Evolutionary conservation across 2,329 filamentous ascomycete species (phyloP).

Genomic region (Zymoseptoria pseudotritici): DNA sequence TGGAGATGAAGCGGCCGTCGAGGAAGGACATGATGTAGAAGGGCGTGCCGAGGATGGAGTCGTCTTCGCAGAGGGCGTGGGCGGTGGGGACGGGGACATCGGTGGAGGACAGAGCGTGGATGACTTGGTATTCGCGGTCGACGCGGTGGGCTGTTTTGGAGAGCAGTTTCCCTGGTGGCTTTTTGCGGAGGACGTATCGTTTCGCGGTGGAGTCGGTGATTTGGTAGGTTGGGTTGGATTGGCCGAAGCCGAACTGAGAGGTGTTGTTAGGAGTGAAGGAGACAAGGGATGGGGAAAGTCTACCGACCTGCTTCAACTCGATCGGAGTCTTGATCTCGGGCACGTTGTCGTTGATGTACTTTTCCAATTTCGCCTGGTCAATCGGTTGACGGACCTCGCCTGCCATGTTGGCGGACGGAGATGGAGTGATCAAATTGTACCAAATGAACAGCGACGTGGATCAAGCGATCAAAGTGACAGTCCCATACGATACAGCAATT

Average conservation of each 20-base stretch:
- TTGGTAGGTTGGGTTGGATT: slow-evolving; percentile 91
- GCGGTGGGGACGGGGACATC: slow-evolving; percentile 80
- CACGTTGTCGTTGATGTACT: slow-evolving; percentile 68
- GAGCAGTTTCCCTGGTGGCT: slow-evolving; percentile 84
- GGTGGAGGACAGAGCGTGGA: slow-evolving; percentile 70
- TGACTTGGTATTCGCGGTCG: slow-evolving; percentile 87
- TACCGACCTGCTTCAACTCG: slow-evolving; percentile 71
- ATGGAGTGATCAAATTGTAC: background rate
- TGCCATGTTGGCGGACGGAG: slow-evolving; percentile 51
- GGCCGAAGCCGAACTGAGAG: slow-evolving; percentile 75
- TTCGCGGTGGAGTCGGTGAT: slow-evolving; percentile 63
- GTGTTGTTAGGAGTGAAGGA: background rate
- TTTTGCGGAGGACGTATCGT: slow-evolving; percentile 89
- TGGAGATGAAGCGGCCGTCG: slow-evolving; percentile 86
- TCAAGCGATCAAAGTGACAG: background rate
- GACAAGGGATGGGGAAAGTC: background rate
- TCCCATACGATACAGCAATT: background rate
- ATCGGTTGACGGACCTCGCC: slow-evolving; percentile 84
- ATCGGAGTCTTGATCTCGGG: slow-evolving; percentile 73
- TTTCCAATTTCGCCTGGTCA: slow-evolving; percentile 68
- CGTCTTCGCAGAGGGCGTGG: slow-evolving; percentile 80
- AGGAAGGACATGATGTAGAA: slow-evolving; percentile 98
- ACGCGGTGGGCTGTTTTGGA: slow-evolving; percentile 94
- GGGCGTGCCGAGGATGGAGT: slow-evolving; percentile 70
- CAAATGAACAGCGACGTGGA: background rate